Evolutionary conservation across 129 eudicot genomes (phyloP).

Genomic region (Pseudognaphalium luteoalbum): DNA sequence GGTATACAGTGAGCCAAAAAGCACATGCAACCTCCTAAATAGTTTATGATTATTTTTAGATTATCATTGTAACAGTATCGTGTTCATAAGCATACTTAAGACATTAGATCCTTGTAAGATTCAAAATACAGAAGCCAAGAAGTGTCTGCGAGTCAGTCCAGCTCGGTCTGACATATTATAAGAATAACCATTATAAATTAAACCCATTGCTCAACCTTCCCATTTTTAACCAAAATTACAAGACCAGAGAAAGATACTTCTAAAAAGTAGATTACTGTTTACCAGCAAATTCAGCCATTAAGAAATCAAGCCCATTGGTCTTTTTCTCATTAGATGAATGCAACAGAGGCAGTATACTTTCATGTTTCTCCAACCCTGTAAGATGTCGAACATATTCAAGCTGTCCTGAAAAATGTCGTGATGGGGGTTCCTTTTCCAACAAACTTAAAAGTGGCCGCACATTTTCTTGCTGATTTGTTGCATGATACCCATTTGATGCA

Average conservation of each 20-base stretch:
- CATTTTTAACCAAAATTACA: constrained; percentile 1
- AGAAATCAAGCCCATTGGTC: constrained; percentile 74
- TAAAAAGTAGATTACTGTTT: neutral
- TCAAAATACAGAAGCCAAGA: constrained; percentile 13
- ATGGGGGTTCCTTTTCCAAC: constrained; percentile 97
- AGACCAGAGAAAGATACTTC: constrained; percentile 7
- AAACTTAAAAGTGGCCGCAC: constrained; percentile 92
- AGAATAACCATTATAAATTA: neutral
- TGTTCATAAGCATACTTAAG: no score
- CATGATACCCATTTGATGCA: constrained; percentile 59
- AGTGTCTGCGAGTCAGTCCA: neutral
- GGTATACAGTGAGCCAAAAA: constrained; percentile 20
- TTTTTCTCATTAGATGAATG: constrained; percentile 83
- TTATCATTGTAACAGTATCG: neutral
- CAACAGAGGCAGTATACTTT: constrained; percentile 81
- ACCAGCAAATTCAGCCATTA: constrained; percentile 98
- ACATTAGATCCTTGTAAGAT: neutral
- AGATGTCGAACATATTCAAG: constrained; percentile 87
- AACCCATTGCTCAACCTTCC: constrained; percentile 1
- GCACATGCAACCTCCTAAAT: constrained; percentile 55
- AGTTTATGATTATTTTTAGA: neutral
- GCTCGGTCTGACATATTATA: neutral
- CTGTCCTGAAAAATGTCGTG: constrained; percentile 87
- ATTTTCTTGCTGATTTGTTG: constrained; percentile 69
- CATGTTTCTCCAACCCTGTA: constrained; percentile 87